These are phyloP conservation scores for Claviceps sp. DNA, from an alignment of 2,329 filamentous ascomycete species.

Conservation along the genomic window DNA sequence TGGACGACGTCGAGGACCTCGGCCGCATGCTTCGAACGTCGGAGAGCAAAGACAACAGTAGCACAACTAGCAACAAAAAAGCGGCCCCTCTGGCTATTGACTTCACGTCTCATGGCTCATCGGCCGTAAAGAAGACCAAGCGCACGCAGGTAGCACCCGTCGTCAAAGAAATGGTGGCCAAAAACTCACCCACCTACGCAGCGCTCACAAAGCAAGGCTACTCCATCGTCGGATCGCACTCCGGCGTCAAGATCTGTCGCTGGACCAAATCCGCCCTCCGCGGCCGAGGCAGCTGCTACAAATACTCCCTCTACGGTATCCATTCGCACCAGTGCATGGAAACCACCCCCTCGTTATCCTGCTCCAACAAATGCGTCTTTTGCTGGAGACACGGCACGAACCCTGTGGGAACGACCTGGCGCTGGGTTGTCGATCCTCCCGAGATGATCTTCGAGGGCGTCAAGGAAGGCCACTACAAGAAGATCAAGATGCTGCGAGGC, in stretches of 20 bases:
- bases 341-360: constrained; percentile 86
- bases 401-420: constrained; percentile 90
- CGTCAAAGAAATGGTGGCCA: constrained; percentile 88
- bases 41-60: constrained; percentile 20
- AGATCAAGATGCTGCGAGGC: constrained; percentile 93
- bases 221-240: constrained; percentile 87
- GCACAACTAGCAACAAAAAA: constrained; percentile 15
- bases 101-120: constrained; percentile 57
- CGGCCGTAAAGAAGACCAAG: constrained; percentile 34
- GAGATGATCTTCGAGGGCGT: constrained; percentile 83
- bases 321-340: constrained; percentile 97
- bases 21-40: constrained; percentile 47
- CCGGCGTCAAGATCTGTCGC: constrained; percentile 92
- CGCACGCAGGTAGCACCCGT: constrained; percentile 26
- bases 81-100: constrained; percentile 57
- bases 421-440: constrained; percentile 87
- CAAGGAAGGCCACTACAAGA: constrained; percentile 85
- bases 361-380: constrained; percentile 97
- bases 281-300: constrained; percentile 91
- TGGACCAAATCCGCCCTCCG: constrained; percentile 97
- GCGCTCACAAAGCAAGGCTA: constrained; percentile 94
- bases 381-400: constrained; percentile 98
- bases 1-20: constrained; percentile 79
- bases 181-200: constrained; percentile 74
- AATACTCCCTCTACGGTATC: constrained; percentile 95